A percentile compares a stretch with the other conserved stretches of the same genome.
These are phyloP conservation scores for Panicum miliaceum DNA, from an alignment of 176 grass and related monocot species.

Conservation along the genomic window DNA sequence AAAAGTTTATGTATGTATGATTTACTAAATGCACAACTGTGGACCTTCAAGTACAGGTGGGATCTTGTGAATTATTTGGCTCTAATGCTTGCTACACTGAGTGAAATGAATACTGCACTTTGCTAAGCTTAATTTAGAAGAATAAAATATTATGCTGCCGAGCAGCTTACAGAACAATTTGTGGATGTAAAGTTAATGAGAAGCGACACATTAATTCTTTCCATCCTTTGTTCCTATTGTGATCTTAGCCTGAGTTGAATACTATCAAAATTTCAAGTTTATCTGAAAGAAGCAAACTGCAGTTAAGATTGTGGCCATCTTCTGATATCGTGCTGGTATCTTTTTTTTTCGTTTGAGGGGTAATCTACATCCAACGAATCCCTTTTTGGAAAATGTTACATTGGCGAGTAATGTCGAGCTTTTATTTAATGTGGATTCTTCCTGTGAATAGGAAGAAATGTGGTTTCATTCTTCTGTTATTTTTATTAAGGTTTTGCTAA, in stretches of 20 bases:
- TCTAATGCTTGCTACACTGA: neutral
- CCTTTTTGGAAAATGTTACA: neutral
- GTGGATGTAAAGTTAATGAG: neutral
- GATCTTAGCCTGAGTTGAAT: neutral
- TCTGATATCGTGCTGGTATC: neutral
- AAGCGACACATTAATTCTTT: neutral
- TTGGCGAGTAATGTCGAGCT: neutral
- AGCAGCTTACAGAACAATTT: neutral
- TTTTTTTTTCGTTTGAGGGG: neutral
- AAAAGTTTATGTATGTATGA: constrained; percentile 79
- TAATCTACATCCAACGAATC: neutral
- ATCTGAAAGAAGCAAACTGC: constrained; percentile 24
- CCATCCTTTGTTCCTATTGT: constrained; percentile 6
- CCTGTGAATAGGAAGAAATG: neutral
- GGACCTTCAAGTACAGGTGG: constrained; percentile 96
- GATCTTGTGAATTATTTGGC: neutral
- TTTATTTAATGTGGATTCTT: neutral
- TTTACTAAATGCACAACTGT: constrained; percentile 65
- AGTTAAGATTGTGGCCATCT: constrained; percentile 16
- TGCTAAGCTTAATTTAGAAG: neutral
- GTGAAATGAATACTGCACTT: neutral
- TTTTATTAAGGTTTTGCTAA: constrained; percentile 17
- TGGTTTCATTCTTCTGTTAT: neutral
- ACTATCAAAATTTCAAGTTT: neutral
- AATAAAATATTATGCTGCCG: neutral